Conservation (phyloP, 2,329 filamentous ascomycete species). For the Sphaerulina musiva region DNA sequence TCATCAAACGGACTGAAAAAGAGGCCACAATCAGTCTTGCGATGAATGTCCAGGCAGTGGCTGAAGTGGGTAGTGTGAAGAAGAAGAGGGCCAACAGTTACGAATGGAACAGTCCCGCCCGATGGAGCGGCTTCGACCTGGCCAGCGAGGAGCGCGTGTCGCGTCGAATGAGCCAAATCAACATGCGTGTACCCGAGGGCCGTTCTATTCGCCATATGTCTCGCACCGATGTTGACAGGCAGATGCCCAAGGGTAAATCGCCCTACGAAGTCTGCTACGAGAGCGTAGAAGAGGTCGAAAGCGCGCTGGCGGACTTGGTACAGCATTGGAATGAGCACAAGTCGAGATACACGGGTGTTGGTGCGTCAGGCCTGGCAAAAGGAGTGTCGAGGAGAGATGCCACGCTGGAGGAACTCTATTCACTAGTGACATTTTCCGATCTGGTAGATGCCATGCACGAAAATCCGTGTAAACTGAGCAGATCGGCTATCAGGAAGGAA, state of each 20-base stretch:
- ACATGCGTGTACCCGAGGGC: slow-evolving; percentile 8
- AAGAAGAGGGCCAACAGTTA: not conserved
- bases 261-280: slow-evolving; percentile 2
- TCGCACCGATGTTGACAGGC: not conserved
- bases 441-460: slow-evolving; percentile 3
- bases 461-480: slow-evolving; percentile 1
- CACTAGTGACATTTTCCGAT: not conserved
- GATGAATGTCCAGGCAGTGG: slow-evolving; percentile 48
- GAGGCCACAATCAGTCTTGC: slow-evolving; percentile 45
- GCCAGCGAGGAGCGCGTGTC: slow-evolving; percentile 36
- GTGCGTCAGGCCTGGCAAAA: no score
- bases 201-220: not conserved
- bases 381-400: no score
- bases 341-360: not conserved
- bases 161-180: slow-evolving; percentile 34
- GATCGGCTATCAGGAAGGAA: not conserved
- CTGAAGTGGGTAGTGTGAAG: slow-evolving; percentile 10
- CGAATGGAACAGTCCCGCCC: not conserved
- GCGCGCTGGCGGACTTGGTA: not conserved
- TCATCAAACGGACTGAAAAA: slow-evolving; percentile 1
- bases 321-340: not conserved
- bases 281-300: not conserved
- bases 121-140: slow-evolving; percentile 7
- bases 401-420: not conserved
- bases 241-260: not conserved